Evolutionary conservation across 805 yeast genomes (phyloP), one percentile per base, ranked within the genome.

Genomic region (Metschnikowia gruessii): DNA sequence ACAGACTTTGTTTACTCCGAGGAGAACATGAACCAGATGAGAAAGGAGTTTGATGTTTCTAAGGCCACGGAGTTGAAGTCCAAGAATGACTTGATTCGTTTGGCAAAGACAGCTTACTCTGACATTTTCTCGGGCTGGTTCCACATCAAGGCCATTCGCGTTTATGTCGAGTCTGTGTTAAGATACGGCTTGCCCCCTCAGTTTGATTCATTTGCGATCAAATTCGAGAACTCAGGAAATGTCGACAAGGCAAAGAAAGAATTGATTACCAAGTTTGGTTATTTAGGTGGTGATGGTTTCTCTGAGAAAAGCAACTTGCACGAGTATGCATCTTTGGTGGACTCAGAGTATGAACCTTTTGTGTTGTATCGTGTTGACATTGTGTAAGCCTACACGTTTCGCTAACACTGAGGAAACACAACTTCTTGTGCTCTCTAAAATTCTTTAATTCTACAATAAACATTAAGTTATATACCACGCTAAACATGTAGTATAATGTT

Each of bases 111-210:
- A 18, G 95, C 98, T n/a, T 94, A 85, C 64, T 76, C 86, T 19
- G 98, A 94, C 60, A 81, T 91, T 42, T 74, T 87, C 51, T 76
- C 87, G 56, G 81, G 85, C 54, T 90, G 97, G 97, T 76, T 87
- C 61, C 99, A 94, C 67, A 79, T 94, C 56, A 90, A 90, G 68
- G 81, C 87, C 3, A 76, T 94, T 44, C 82, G 97, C 56, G 77
- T 87, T 16, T 94, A 86, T 66, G 96, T 92, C 32, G 99, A 94
- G 70, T 80, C 90, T 42, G 96, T 94, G 13, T 77, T 94, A 64
- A 83, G 99, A 68, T 94, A 94, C 65, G 99, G 99, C 0, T 78
- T 94, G 54, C 99, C 99, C 30, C 97, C 98, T 26, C 85, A 85
- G 58, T 94, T 92, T 65, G 79, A 81, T 60, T 70, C 75, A 42